These are phyloP conservation scores for Bassia scoparia DNA, from an alignment of 148 eudicot species.

Conservation along the genomic window DNA sequence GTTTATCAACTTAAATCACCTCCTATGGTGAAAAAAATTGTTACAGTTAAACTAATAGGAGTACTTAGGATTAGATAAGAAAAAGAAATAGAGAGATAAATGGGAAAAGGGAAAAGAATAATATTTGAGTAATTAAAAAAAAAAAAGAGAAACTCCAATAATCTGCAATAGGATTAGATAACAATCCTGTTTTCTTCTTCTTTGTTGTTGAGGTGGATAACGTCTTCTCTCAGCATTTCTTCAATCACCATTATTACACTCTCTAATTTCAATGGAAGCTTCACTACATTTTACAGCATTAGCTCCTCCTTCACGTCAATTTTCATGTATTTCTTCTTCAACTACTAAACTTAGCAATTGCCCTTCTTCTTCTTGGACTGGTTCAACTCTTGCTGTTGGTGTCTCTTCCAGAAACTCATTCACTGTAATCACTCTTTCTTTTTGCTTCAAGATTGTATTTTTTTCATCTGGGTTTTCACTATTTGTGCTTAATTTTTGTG, in stretches of 20 bases:
- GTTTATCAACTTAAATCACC: too few species aligned
- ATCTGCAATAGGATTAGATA: too few species aligned
- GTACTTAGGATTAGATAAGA: too few species aligned
- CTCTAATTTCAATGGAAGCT: conserved; percentile 37
- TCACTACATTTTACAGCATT: conserved; percentile 26
- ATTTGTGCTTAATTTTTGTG: too few species aligned
- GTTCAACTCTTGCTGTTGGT: conserved; percentile 40
- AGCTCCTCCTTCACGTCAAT: conserved; percentile 47
- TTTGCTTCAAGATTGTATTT: neutral
- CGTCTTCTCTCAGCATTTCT: conserved; percentile 1
- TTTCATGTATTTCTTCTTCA: conserved; percentile 24
- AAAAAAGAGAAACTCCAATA: too few species aligned
- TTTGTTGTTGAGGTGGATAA: conserved; percentile 8
- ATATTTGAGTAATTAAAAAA: too few species aligned
- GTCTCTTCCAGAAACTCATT: conserved; percentile 48
- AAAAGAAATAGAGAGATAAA: too few species aligned
- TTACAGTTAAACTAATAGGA: too few species aligned
- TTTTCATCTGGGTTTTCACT: neutral
- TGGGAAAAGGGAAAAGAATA: too few species aligned
- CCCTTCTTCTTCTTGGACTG: conserved; percentile 40
- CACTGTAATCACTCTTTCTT: conserved; percentile 35
- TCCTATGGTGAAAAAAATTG: too few species aligned
- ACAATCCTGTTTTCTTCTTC: neutral
- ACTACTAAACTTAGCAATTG: neutral
- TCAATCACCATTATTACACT: conserved; percentile 5